These are phyloP conservation scores for Lycium ferocissimum DNA, from an alignment of 257 asterid species.

Conservation along the genomic window DNA sequence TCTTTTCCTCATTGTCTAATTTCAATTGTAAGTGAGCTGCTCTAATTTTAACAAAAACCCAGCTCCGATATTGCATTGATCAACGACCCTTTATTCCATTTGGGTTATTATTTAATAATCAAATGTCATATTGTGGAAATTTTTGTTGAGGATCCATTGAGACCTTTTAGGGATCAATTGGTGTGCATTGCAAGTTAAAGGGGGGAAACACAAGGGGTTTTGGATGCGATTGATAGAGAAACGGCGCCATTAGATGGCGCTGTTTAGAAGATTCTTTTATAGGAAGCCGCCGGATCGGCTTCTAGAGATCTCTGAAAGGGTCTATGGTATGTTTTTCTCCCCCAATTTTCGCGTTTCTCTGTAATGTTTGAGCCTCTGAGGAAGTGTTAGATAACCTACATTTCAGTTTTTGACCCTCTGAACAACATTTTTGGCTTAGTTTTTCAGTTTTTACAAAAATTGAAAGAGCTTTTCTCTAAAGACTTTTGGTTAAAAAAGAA, in stretches of 20 bases:
- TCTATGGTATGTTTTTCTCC: slow-evolving; percentile 63
- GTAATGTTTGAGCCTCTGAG: not conserved
- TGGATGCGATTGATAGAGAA: slow-evolving; percentile 62
- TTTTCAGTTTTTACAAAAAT: not conserved
- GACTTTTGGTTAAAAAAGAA: not conserved
- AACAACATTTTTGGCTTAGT: not conserved
- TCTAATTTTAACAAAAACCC: slow-evolving; percentile 18
- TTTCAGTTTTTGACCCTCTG: not conserved
- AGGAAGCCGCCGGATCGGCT: slow-evolving; percentile 99
- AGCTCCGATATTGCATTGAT: slow-evolving; percentile 3
- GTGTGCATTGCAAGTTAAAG: slow-evolving; percentile 17
- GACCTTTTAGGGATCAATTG: slow-evolving; percentile 12
- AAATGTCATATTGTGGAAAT: slow-evolving; percentile 2
- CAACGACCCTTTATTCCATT: not conserved
- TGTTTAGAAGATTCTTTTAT: slow-evolving; percentile 95
- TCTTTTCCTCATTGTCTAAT: not conserved
- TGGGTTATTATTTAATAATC: not conserved
- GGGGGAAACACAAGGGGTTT: slow-evolving; percentile 44
- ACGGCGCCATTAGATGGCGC: slow-evolving; percentile 99
- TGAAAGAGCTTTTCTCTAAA: not conserved
- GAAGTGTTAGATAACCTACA: not conserved
- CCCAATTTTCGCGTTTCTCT: not conserved
- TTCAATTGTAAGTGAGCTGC: slow-evolving; percentile 10
- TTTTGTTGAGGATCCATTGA: slow-evolving; percentile 25
- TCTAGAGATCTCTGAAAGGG: slow-evolving; percentile 98